A percentile compares a stretch with the other conserved stretches of the same genome.
Evolutionary conservation across 1,139 yeast species (phyloP).

Genomic region (Debaryomycetaceae sp.): DNA sequence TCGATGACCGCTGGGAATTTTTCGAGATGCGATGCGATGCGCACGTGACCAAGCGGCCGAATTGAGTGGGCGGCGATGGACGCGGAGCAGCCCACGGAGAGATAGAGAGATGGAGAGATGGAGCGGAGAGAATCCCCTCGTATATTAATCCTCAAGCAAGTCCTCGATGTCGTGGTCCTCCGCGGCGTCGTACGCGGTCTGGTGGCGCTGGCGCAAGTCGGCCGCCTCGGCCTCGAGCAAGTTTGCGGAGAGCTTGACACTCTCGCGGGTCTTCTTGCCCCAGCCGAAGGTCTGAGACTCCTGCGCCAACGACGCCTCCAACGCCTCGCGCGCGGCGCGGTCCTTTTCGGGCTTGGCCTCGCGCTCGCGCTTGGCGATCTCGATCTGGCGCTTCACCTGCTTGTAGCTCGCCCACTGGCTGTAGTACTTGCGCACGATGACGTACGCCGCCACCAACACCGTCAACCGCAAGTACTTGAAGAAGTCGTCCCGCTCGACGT

Average conservation of each 20-base stretch:
- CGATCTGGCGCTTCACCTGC: constrained; percentile 49
- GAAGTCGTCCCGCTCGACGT: constrained; percentile 31
- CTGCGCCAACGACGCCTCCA: constrained; percentile 25
- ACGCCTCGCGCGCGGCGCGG: constrained; percentile 25
- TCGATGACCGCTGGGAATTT: constrained; percentile 1
- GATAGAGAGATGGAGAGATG: too few species aligned
- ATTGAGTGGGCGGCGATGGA: too few species aligned
- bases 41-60: constrained; percentile 4
- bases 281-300: constrained; percentile 63
- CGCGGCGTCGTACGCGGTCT: constrained; percentile 48
- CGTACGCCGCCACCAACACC: constrained; percentile 32
- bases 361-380: constrained; percentile 41
- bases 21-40: background rate
- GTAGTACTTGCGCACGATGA: constrained; percentile 35
- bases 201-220: constrained; percentile 40
- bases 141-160: constrained; percentile 48
- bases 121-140: too few species aligned
- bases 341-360: constrained; percentile 32
- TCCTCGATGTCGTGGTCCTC: constrained; percentile 67
- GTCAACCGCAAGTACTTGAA: constrained; percentile 36
- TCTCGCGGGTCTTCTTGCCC: constrained; percentile 70
- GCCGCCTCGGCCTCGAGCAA: constrained; percentile 45
- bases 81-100: too few species aligned
- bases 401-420: constrained; percentile 43
- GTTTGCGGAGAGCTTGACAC: constrained; percentile 50